Base-by-base conservation (phyloP, 2,329 filamentous ascomycete species). In the Microsporum canis region DNA sequence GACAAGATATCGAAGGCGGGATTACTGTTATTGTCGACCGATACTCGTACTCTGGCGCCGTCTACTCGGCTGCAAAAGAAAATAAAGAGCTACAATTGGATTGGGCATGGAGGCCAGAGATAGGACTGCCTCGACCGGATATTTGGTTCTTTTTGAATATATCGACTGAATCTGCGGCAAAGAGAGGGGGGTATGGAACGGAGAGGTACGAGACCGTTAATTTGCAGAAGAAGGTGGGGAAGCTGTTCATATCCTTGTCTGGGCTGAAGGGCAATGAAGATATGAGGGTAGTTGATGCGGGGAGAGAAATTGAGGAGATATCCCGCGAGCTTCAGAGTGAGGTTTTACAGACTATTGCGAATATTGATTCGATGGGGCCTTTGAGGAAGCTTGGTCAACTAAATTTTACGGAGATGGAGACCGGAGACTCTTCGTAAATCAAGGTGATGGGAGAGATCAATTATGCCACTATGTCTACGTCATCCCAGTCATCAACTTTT, bases 21-120 rank as follows among this genome's bases (percentile, higher is more conserved):
- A 85, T 80, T 23, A 94, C 84, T 0, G 81, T 99, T 36, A 79
- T 99, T 43, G 86, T 92, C 66, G 94, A 99, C 74, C 86, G 94
- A 56, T 99, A 97, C 77, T 95, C 95, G 72, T 92, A 96, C 78
- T 94, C 88, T 23, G 94, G 94, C 60, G 88, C 91, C 61, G 90
- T 96, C 57, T 99, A 97, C 77, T 90, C 87, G 29, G 89, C 90
- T 0, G 92, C 94, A 2, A 97, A 97, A 71, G 79, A 84, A 51
- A 89, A 89, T 66, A 83, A 86, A 0, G 73, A 78, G 1, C 80
- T 96, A 10, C 77, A 82, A 0, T 78, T 96, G 0, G 75, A 81
- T 0, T 99, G 94, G 91, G 91, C 90, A 5, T 85, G 89, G 66
- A 81, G 85, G 14, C 89, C 91, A 0, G 94, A 97, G 68, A 81